Evolutionary conservation across 805 yeast species (phyloP).

Genomic region (Millerago galiae): DNA sequence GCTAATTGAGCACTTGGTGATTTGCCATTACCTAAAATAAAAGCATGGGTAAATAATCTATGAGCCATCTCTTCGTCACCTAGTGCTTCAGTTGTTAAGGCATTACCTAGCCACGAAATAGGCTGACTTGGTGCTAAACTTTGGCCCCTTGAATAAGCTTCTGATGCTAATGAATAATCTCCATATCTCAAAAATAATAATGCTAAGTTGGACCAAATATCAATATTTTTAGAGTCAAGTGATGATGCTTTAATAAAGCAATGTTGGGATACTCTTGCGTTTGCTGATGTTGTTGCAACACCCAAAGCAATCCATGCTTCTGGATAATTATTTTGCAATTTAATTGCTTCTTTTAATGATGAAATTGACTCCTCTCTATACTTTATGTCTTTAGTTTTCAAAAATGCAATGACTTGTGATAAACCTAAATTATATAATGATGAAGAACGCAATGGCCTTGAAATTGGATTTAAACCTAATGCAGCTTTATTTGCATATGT

Average conservation of each 20-base stretch:
- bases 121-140: conserved; percentile 74
- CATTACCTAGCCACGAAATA: conserved; percentile 83
- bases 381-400: conserved; percentile 21
- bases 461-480: conserved; percentile 29
- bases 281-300: conserved; percentile 55
- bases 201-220: conserved; percentile 78
- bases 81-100: conserved; percentile 46
- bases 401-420: conserved; percentile 45
- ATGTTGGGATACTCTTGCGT: conserved; percentile 80
- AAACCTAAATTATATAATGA: conserved; percentile 67
- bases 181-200: conserved; percentile 61
- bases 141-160: conserved; percentile 68
- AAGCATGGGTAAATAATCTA: conserved; percentile 70
- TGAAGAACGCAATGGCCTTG: conserved; percentile 49
- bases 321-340: conserved; percentile 60
- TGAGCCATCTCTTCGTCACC: conserved; percentile 49
- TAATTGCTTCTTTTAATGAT: conserved; percentile 60
- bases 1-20: conserved; percentile 64
- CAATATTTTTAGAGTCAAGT: conserved; percentile 58
- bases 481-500: conserved; percentile 45
- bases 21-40: conserved; percentile 66
- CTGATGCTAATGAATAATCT: conserved; percentile 67
- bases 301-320: conserved; percentile 84
- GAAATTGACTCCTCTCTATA: conserved; percentile 48
- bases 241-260: conserved; percentile 81